Percentiles rank a stretch among this genome's conserved stretches.
Conservation (phyloP, 2,329 filamentous ascomycete genomes). For the Dactylellina parvicollis region DNA sequence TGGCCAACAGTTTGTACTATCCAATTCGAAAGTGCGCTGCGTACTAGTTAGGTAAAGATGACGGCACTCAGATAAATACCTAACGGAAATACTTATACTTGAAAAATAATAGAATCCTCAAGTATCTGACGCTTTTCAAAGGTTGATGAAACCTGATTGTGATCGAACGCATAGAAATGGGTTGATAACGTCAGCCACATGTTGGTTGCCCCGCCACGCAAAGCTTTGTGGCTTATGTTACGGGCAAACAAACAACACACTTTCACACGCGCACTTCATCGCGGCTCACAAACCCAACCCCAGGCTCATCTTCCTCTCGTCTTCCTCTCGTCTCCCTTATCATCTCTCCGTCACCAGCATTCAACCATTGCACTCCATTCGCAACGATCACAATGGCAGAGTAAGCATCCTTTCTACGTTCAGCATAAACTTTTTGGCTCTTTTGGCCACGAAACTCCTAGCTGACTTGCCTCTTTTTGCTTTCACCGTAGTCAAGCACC, state of each 20-base stretch:
- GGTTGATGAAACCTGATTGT: too few species aligned
- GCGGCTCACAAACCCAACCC: conserved; percentile 4
- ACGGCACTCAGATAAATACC: too few species aligned
- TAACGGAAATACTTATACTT: too few species aligned
- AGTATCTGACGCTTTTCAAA: too few species aligned
- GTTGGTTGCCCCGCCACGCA: conserved; percentile 3
- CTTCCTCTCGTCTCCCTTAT: conserved; percentile 7
- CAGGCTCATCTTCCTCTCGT: conserved; percentile 17
- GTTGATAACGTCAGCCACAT: too few species aligned
- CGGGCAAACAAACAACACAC: conserved; percentile 22
- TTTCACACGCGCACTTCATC: too few species aligned
- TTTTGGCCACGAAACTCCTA: background rate
- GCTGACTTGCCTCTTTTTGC: conserved; percentile 11
- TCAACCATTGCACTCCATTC: conserved; percentile 1
- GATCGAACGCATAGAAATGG: background rate
- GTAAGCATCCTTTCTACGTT: conserved; percentile 4
- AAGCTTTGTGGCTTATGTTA: conserved; percentile 4
- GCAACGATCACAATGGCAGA: conserved; percentile 25
- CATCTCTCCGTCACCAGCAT: conserved; percentile 1
- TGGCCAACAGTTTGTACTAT: too few species aligned
- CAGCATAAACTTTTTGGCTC: background rate
- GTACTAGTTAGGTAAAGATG: too few species aligned
- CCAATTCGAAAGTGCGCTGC: too few species aligned
- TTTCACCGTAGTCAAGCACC: conserved; percentile 32
- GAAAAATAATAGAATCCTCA: too few species aligned